Evolutionary conservation across 2,329 filamentous ascomycete genomes (phyloP).

Genomic region (Cryphonectria carpinicola): DNA sequence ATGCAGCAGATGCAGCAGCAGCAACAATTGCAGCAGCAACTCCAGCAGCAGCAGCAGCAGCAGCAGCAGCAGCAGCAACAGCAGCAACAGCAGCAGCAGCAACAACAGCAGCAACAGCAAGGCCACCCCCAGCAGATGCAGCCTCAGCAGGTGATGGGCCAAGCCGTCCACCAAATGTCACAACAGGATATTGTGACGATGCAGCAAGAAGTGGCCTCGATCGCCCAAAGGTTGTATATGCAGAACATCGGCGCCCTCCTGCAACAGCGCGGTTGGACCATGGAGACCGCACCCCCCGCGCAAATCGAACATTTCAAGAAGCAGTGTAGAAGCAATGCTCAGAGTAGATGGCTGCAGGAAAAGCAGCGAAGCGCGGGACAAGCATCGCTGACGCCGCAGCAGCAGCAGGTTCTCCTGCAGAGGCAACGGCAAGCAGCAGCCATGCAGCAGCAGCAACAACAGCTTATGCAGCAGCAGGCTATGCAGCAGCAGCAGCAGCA

Average conservation of each 20-base stretch:
- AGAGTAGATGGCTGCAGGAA: slow-evolving; percentile 35
- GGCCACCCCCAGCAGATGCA: slow-evolving; percentile 37
- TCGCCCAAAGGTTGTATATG: slow-evolving; percentile 40
- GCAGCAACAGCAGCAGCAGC: slow-evolving; percentile 36
- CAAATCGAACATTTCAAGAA: slow-evolving; percentile 49
- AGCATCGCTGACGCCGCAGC: not conserved
- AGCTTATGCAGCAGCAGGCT: slow-evolving; percentile 34
- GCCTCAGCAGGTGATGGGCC: slow-evolving; percentile 33
- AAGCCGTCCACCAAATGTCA: slow-evolving; percentile 27
- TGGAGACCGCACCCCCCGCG: slow-evolving; percentile 52
- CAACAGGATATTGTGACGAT: slow-evolving; percentile 13
- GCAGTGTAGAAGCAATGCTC: slow-evolving; percentile 45
- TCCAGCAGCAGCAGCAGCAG: slow-evolving; percentile 37
- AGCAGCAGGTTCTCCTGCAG: slow-evolving; percentile 31
- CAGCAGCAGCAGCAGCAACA: slow-evolving; percentile 38
- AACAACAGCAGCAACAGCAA: slow-evolving; percentile 40
- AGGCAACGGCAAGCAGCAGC: slow-evolving; percentile 42
- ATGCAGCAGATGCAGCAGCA: slow-evolving; percentile 38
- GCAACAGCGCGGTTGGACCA: slow-evolving; percentile 44
- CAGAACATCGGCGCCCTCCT: slow-evolving; percentile 42
- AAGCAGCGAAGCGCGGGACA: slow-evolving; percentile 22
- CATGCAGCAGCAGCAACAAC: slow-evolving; percentile 45
- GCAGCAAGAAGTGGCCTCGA: slow-evolving; percentile 23
- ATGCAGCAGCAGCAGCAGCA: slow-evolving; percentile 45
- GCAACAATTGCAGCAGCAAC: slow-evolving; percentile 38